These are phyloP conservation scores for Dactylonectria macrodidyma DNA, from an alignment of 2,329 filamentous ascomycete genomes.

Conservation along the genomic window DNA sequence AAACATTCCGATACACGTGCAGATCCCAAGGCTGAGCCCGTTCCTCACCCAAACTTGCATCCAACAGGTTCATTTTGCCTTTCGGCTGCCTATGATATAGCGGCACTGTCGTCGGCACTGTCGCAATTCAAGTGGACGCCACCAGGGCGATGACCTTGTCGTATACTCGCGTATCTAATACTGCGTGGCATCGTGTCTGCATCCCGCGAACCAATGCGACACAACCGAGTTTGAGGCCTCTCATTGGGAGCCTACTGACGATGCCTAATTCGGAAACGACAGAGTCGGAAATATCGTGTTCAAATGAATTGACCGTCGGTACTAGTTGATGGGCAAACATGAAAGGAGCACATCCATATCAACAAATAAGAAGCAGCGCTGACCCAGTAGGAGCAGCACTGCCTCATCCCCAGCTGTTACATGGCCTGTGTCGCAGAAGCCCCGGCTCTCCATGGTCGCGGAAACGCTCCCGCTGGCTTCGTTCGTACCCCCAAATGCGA, in stretches of 20 bases:
- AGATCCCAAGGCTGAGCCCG: slow-evolving; percentile 1
- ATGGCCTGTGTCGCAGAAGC: background rate
- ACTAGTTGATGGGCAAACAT: too few species aligned
- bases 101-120: background rate
- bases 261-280: background rate
- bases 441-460: background rate
- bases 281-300: background rate
- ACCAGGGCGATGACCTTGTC: background rate
- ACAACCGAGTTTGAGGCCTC: slow-evolving; percentile 5
- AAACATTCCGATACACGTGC: background rate
- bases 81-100: background rate
- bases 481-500: background rate
- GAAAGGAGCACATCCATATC: background rate
- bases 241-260: background rate
- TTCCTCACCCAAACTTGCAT: background rate
- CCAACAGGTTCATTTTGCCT: background rate
- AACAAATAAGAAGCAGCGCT: background rate
- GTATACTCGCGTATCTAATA: background rate
- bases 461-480: background rate
- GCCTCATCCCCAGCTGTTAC: background rate
- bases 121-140: background rate
- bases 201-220: background rate
- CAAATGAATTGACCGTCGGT: too few species aligned
- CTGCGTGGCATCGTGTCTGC: background rate
- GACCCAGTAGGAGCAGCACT: slow-evolving; percentile 1